Base-by-base conservation (phyloP, 148 eudicot genomes). In the Gaultheria prostrata region DNA sequence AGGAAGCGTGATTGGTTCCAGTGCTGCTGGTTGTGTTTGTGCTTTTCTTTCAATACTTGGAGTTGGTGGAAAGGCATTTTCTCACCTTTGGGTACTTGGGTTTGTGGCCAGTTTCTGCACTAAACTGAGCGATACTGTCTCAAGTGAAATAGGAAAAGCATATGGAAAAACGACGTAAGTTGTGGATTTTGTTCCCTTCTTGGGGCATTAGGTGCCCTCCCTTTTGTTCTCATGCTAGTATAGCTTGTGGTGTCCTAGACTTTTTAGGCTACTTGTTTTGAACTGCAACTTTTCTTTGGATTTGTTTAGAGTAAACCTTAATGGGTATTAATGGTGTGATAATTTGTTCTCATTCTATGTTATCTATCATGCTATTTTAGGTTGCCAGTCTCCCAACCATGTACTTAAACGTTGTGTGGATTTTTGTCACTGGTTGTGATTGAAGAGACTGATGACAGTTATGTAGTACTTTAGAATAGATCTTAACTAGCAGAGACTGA, bases 111-210 rank as follows among this genome's bases (percentile, higher is more conserved):
- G 97, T 88, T 96, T 93, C 84, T 96, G 99, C 85, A 94, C 99
- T 32, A 96, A 96, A 88, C 83, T 96, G 75, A 96, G 99, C 56
- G 98, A 96, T 83, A 96, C 99, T 32, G 94, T 94, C 80, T 93
- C 99, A 15, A 96, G 97, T 89, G 99, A 96, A 91, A 96, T 96
- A 82, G 99, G 99, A 85, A 96, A 96, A 88, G 98, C 99, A 73
- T 96, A 92, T 81, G 99, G 99, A 0, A 94, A 85, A 90, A 94
- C 94, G 72, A 93, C 99, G 98, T 94, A 82, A 89, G 98, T 85
- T 17, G 77, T 73, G 26, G 82, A 71, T 74, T 24, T 81, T 63
- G 20, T 61, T 48, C 10, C 45, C 3, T 77, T 28, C 14, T 28
- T 75, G 80, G 80, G 26, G 8, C 59, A 56, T 56, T 54, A 43